Evolutionary conservation across 495 filamentous ascomycete genomes (phyloP), one percentile per base, ranked within the genome.

Genomic region (Penicillium daleae): DNA sequence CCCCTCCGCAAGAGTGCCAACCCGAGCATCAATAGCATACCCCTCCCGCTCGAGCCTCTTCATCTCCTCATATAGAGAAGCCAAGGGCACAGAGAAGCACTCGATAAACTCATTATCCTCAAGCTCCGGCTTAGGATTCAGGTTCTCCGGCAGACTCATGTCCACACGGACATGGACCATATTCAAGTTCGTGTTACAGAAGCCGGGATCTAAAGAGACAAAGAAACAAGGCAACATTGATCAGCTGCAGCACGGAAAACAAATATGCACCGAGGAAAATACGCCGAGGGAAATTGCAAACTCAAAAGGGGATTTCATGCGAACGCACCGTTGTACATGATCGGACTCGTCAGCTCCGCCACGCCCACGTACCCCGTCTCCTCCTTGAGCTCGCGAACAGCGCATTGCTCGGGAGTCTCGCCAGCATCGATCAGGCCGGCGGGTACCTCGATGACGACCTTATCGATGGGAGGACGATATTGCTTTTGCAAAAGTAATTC

Each of bases 21-120:
- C 87, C 51, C 93, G 81, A 8, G 92, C 91, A 79, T 96, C 92
- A 65, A 96, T 90, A 4, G 90, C 92, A 74, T 86, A 93, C 0
- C 92, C 92, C 61, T 92, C 76, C 22, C 78, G 74, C 66, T 96
- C 91, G 29, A 92, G 78, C 44, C 73, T 81, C 76, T 85, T 85
- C 63, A 85, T 88, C 71, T 89, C 88, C 0, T 77, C 81, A 73
- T 87, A 93, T 17, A 96, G 71, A 24, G 83, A 78, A 57, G 71
- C 80, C 44, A 96, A 68, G 17, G 86, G 88, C 3, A 92, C 78
- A 24, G 83, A 83, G 64, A 96, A 96, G 22, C 87, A 87, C 75
- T 96, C 92, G 66, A 96, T 96, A 68, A 94, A 95, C 71, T 96
- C 92, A 65, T 89, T 90, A 22, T 95, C 92, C 59, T 96, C 92